These are phyloP conservation scores for Aristolochia contorta DNA, from an alignment of 164 flowering plant species.

Conservation along the genomic window DNA sequence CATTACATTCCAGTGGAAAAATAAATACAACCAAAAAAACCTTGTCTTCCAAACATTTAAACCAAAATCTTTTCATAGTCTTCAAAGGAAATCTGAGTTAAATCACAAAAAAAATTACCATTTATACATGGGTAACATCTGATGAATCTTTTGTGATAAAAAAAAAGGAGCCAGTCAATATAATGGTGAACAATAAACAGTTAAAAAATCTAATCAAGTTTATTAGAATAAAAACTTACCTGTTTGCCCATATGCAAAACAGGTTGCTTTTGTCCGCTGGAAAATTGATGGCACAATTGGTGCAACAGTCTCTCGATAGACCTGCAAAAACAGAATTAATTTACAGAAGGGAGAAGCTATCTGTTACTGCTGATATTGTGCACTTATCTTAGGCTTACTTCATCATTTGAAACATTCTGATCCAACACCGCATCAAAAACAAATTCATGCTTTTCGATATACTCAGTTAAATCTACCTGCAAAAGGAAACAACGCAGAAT, in stretches of 20 bases:
- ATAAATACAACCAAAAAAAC: too few relatives aligned
- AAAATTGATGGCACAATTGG: conserved; percentile 86
- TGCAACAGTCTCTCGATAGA: conserved; percentile 81
- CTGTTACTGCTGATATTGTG: too few relatives aligned
- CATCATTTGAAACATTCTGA: conserved; percentile 85
- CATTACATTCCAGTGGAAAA: too few relatives aligned
- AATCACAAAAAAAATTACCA: too few relatives aligned
- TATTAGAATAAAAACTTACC: conserved; percentile 27
- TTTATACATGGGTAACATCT: too few relatives aligned
- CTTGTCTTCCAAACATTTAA: too few relatives aligned
- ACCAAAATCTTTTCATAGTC: too few relatives aligned
- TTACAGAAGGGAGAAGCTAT: not conserved
- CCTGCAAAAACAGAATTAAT: conserved; percentile 29
- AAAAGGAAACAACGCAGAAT: conserved; percentile 9
- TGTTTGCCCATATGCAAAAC: conserved; percentile 99
- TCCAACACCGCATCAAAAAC: conserved; percentile 85
- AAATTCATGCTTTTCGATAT: conserved; percentile 88
- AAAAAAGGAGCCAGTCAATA: too few relatives aligned
- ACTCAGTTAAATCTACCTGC: conserved; percentile 93
- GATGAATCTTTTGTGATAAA: too few relatives aligned
- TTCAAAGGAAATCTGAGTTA: too few relatives aligned
- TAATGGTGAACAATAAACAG: not conserved
- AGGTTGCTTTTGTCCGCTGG: conserved; percentile 85
- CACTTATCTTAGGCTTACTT: conserved; percentile 33
- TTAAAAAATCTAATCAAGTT: not conserved